phyloP scores from a whole-genome alignment of 2,329 filamentous ascomycete genomes.

The Clonostachys rhizophaga region DNA sequence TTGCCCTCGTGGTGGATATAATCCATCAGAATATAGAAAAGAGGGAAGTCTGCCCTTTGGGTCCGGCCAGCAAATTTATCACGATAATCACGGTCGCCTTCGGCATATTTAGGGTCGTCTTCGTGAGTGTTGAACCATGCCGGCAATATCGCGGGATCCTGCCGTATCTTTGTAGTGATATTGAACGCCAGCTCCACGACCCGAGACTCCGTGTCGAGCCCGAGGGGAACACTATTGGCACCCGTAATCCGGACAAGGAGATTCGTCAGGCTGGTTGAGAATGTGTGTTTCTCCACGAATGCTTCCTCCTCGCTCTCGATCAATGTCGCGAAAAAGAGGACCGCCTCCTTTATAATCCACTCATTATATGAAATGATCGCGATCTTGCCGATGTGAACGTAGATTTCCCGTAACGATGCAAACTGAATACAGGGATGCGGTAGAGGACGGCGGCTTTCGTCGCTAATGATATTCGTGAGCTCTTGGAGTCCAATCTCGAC shows the following conservation, averaged over 20 bases:
- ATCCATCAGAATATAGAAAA: constrained; percentile 94
- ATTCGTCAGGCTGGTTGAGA: constrained; percentile 83
- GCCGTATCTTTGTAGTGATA: constrained; percentile 90
- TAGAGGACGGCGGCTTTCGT: constrained; percentile 82
- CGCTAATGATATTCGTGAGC: constrained; percentile 69
- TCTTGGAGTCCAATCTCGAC: constrained; percentile 60
- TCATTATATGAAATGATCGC: constrained; percentile 81
- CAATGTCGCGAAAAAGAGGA: constrained; percentile 83
- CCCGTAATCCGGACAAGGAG: constrained; percentile 77
- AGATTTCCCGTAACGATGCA: constrained; percentile 81
- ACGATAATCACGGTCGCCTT: constrained; percentile 50
- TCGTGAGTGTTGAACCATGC: constrained; percentile 76
- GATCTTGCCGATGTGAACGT: constrained; percentile 84
- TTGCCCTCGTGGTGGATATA: constrained; percentile 95
- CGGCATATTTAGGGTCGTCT: constrained; percentile 20
- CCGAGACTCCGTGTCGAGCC: constrained; percentile 77
- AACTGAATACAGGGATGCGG: constrained; percentile 91
- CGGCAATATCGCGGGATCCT: constrained; percentile 80
- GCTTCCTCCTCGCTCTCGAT: constrained; percentile 97
- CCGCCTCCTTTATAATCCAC: constrained; percentile 77
- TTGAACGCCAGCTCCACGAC: constrained; percentile 94
- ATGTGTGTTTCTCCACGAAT: constrained; percentile 80
- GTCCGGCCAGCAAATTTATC: constrained; percentile 80
- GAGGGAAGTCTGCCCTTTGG: constrained; percentile 86
- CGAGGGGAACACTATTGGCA: constrained; percentile 66